Evolutionary conservation across 2,329 filamentous ascomycete genomes (phyloP).

Genomic region (Lachnellula arida): DNA sequence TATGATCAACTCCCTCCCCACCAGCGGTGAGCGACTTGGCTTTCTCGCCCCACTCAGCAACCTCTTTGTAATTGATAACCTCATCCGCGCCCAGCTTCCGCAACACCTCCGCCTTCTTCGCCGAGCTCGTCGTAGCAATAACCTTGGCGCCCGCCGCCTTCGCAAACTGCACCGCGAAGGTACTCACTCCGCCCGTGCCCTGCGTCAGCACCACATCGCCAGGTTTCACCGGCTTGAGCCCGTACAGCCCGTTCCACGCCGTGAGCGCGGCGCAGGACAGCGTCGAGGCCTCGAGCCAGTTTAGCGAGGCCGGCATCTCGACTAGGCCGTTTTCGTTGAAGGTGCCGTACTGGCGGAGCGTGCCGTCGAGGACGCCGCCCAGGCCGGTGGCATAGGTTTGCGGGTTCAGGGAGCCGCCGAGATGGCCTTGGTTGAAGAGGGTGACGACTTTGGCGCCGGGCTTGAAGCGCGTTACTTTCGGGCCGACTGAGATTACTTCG

Average conservation of each 20-base stretch:
- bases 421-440: constrained; percentile 48
- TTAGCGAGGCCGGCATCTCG: constrained; percentile 46
- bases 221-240: constrained; percentile 35
- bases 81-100: constrained; percentile 39
- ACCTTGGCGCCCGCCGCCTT: constrained; percentile 38
- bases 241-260: constrained; percentile 54
- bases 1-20: constrained; percentile 37
- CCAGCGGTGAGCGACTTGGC: constrained; percentile 35
- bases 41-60: constrained; percentile 36
- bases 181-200: constrained; percentile 40
- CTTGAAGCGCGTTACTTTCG: constrained; percentile 51
- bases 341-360: constrained; percentile 44
- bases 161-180: constrained; percentile 37
- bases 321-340: constrained; percentile 57
- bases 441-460: constrained; percentile 56
- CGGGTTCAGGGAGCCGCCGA: constrained; percentile 22
- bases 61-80: constrained; percentile 41
- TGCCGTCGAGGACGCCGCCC: constrained; percentile 48
- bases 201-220: constrained; percentile 38
- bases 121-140: constrained; percentile 39
- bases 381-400: constrained; percentile 42
- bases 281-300: constrained; percentile 43
- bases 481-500: constrained; percentile 46
- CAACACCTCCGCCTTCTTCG: constrained; percentile 34
- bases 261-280: constrained; percentile 50